Base-by-base conservation (phyloP, 139 green algal species). In the Ettlia oleoabundans region DNA sequence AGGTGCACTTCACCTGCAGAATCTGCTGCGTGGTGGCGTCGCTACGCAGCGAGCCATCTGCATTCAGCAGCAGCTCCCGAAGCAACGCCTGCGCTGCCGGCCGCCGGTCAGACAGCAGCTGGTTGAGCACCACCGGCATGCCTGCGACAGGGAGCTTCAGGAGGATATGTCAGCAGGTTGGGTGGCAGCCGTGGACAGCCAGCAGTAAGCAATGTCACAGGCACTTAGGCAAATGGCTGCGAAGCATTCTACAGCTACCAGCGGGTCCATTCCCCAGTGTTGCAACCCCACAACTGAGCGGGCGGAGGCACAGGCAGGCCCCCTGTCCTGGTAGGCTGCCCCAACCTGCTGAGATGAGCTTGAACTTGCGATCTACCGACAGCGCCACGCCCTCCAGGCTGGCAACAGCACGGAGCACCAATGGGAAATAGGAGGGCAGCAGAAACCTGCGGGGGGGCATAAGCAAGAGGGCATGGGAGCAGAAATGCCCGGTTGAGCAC, bases 371-470 rank as follows among this genome's bases (percentile, higher is more conserved):
- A 72, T 92, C 88, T 26, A 89, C 86, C 43, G 79, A 76, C 51
- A 92, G 77, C 2, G 95, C 94, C 28, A 98, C 85, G 4, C 95
- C 96, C 85, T 99, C 96, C 72, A 99, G 92, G 62, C 97, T 94
- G 13, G 94, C 97, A 41, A 99, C 87, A 15, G 90, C 94, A 47
- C 96, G 90, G 80, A 99, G 88, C 65, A 99, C 97, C 35, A 99
- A 90, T 0, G 96, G 96, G 66, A 98, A 99, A 88, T 98, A 99
- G 8, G 94, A 84, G 2, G 96, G 96, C 37, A 98, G 92, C 41
- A 87, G 63, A 82, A 94, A 94, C 1, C 87, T 89, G 78, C 15
- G 28, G 3, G 61, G 21, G n/a, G n/a, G n/a, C n/a, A n/a, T n/a
- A n/a, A n/a, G n/a, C n/a, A n/a, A n/a, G n/a, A n/a, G n/a, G n/a